These are phyloP conservation scores for Hypoxylon cercidicola DNA, from an alignment of 495 filamentous ascomycete genomes.

Conservation along the genomic window DNA sequence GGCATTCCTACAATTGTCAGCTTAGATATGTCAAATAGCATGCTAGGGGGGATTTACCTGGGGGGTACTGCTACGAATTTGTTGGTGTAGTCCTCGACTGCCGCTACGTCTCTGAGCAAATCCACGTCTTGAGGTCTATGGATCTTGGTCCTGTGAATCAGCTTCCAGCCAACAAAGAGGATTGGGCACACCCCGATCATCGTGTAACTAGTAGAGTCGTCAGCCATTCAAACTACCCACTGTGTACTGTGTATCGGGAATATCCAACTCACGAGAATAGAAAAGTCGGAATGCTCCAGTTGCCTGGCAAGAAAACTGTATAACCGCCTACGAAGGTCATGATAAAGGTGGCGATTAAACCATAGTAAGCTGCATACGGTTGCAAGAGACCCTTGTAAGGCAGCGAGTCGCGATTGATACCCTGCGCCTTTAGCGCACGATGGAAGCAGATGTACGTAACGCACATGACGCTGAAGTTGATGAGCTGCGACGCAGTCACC, in stretches of 20 bases:
- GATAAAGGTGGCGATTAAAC: conserved; percentile 65
- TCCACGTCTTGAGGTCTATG: conserved; percentile 69
- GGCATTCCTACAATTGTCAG: conserved; percentile 24
- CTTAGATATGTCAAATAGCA: not conserved
- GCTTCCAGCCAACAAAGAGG: conserved; percentile 76
- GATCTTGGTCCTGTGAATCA: conserved; percentile 70
- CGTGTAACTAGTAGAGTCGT: conserved; percentile 14
- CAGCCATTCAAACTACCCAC: not conserved
- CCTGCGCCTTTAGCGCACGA: conserved; percentile 73
- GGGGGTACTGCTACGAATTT: conserved; percentile 68
- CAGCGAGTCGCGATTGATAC: conserved; percentile 67
- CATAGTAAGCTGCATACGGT: conserved; percentile 77
- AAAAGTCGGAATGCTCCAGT: conserved; percentile 78
- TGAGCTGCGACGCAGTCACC: conserved; percentile 77
- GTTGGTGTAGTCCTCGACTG: conserved; percentile 78
- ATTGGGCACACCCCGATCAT: conserved; percentile 56
- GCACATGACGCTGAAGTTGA: conserved; percentile 77
- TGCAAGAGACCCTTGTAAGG: conserved; percentile 75
- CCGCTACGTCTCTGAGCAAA: conserved; percentile 68
- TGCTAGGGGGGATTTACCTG: conserved; percentile 56
- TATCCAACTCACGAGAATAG: conserved; percentile 71
- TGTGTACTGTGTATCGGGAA: too few relatives aligned
- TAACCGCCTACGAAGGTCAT: conserved; percentile 84
- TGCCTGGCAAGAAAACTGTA: conserved; percentile 75
- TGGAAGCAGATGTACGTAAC: conserved; percentile 80